These are phyloP conservation scores for Xylaria bambusicola DNA, from an alignment of 495 filamentous ascomycete genomes.

Conservation along the genomic window DNA sequence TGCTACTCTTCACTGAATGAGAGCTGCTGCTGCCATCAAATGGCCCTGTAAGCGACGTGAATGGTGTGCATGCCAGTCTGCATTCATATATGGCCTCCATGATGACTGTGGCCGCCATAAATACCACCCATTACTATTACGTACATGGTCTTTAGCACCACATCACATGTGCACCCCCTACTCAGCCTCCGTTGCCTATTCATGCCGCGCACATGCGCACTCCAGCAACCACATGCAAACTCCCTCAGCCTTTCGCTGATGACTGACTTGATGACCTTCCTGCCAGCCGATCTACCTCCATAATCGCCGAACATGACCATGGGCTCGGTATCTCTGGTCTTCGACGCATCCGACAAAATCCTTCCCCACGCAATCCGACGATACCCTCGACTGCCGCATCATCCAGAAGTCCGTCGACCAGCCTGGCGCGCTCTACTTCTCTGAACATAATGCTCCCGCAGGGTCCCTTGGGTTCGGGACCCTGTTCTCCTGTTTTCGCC, in stretches of 20 bases:
- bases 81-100: no score
- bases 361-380: slow-evolving; percentile 64
- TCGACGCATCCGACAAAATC: slow-evolving; percentile 84
- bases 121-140: not conserved
- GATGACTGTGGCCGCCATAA: no score
- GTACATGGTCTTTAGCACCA: not conserved
- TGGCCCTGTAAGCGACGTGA: not conserved
- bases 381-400: slow-evolving; percentile 57
- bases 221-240: not conserved
- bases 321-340: slow-evolving; percentile 71
- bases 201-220: slow-evolving; percentile 1
- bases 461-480: slow-evolving; percentile 54
- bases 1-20: slow-evolving; percentile 17
- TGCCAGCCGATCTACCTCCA: slow-evolving; percentile 43
- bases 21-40: not conserved
- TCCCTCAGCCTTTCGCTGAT: slow-evolving; percentile 4
- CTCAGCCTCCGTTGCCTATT: slow-evolving; percentile 6
- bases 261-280: slow-evolving; percentile 12
- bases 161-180: not conserved
- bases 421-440: slow-evolving; percentile 62
- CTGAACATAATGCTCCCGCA: slow-evolving; percentile 55
- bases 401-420: slow-evolving; percentile 64
- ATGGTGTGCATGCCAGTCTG: not conserved
- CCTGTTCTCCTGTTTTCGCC: slow-evolving; percentile 70
- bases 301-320: slow-evolving; percentile 61